Evolutionary conservation across 2,329 filamentous ascomycete genomes (phyloP), one percentile per base, ranked within the genome.

Genomic region (Diplodia intermedia): DNA sequence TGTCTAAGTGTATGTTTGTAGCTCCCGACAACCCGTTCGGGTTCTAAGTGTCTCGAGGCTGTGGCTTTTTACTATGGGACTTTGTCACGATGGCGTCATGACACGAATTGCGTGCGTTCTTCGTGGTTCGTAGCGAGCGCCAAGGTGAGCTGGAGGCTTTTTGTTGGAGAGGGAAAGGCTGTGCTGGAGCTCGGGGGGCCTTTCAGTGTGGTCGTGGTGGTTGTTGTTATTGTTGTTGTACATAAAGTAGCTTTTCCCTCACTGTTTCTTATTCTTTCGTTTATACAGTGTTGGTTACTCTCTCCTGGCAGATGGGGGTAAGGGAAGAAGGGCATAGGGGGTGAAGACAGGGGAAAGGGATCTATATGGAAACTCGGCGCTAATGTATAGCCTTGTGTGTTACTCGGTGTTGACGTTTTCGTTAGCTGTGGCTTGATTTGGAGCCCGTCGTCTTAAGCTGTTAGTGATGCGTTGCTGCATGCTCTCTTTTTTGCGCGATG

Each of bases 21-120:
- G 89, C 89, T 69, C 88, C 89, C 62, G 84, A 89, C 74, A 91
- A 91, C 76, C 89, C 89, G 1, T 91, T 91, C 78, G 89, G 89
- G 50, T 91, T 91, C 73, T 90, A 84, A 50, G 26, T 29, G 14
- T 60, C 20, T 26, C 47, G n/a, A 47, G 20, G 38, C 11, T 29
- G 23, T 29, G 56, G 56, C 15, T 9, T 57, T 20, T 57, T 40
- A 20, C 15, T 23, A 5, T 14, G 12, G 7, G 20, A 9, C 12
- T 29, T 20, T n/a, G 20, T 43, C 15, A 31, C 43, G 2, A 18
- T 29, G 36, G n/a, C 20, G 12, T 5, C 31, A 18, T 3, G 20
- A 20, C 8, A 36, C n/a, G 12, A 26, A 6, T 20, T 36, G 53
- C 8, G 18, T 15, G 12, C 20, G 23, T 11, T 53, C 4, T 53